Evolutionary conservation across 2,329 filamentous ascomycete species (phyloP).

Genomic region (Cladosporium sp.): DNA sequence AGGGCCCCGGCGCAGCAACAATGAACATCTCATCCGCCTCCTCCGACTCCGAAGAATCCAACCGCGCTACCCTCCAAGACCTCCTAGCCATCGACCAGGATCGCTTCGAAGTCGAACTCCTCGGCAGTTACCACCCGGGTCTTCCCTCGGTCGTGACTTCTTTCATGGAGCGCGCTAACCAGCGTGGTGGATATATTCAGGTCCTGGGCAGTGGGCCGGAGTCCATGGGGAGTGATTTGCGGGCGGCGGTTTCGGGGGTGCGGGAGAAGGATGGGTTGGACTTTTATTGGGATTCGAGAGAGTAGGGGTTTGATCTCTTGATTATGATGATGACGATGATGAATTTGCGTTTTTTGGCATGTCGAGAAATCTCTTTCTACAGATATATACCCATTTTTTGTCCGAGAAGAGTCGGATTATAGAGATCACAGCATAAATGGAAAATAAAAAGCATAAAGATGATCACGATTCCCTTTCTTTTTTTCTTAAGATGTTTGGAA

Average conservation of each 20-base stretch:
- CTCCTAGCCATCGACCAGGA: constrained; percentile 16
- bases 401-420: no score
- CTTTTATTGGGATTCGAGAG: constrained; percentile 13
- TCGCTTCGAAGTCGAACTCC: constrained; percentile 21
- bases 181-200: constrained; percentile 17
- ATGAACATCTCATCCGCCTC: not conserved
- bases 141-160: constrained; percentile 20
- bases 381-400: no score
- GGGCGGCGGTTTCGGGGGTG: constrained; percentile 19
- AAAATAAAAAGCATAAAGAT: no score
- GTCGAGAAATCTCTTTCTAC: no score
- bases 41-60: not conserved
- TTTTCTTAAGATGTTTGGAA: no score
- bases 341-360: no score
- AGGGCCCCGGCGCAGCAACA: not conserved
- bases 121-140: constrained; percentile 23
- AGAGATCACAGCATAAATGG: no score
- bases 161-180: constrained; percentile 21
- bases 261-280: constrained; percentile 6
- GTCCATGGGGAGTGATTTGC: constrained; percentile 24
- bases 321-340: no score
- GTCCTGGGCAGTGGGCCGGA: constrained; percentile 26
- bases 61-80: constrained; percentile 9
- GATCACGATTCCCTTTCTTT: no score
- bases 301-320: constrained; percentile 4